These are phyloP conservation scores for Malassezia sympodialis DNA, from an alignment of 1,284 basidiomycete genomes.

Conservation along the genomic window DNA sequence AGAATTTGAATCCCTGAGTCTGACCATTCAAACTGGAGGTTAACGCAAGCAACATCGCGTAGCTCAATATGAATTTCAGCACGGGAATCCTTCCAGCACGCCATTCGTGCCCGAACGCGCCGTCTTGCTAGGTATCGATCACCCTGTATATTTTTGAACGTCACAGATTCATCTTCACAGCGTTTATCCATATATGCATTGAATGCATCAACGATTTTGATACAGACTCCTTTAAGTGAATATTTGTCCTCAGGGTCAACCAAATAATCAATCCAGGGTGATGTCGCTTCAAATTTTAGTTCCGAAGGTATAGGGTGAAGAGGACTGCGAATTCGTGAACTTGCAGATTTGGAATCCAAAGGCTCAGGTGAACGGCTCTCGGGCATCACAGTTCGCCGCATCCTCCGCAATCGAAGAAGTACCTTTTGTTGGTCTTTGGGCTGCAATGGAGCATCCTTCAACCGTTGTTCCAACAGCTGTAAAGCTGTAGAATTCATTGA, in stretches of 20 bases:
- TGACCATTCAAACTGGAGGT: background rate
- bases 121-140: background rate
- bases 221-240: background rate
- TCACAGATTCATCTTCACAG: constrained; percentile 2
- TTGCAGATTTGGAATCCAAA: background rate
- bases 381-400: background rate
- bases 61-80: constrained; percentile 11
- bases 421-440: background rate
- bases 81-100: background rate
- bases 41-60: constrained; percentile 5
- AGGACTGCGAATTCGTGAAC: background rate
- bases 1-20: background rate
- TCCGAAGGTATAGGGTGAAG: constrained; percentile 1
- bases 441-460: background rate
- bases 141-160: background rate
- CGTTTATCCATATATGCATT: background rate
- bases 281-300: background rate
- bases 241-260: background rate
- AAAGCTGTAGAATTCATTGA: background rate
- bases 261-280: constrained; percentile 12
- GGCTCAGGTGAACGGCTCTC: background rate
- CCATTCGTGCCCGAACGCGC: constrained; percentile 11
- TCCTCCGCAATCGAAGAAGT: constrained; percentile 8
- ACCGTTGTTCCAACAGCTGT: background rate
- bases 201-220: background rate